Percentiles rank a stretch among this genome's conserved stretches.
Conservation (phyloP, 164 flowering plant genomes). For the Stephania yunnanensis region DNA sequence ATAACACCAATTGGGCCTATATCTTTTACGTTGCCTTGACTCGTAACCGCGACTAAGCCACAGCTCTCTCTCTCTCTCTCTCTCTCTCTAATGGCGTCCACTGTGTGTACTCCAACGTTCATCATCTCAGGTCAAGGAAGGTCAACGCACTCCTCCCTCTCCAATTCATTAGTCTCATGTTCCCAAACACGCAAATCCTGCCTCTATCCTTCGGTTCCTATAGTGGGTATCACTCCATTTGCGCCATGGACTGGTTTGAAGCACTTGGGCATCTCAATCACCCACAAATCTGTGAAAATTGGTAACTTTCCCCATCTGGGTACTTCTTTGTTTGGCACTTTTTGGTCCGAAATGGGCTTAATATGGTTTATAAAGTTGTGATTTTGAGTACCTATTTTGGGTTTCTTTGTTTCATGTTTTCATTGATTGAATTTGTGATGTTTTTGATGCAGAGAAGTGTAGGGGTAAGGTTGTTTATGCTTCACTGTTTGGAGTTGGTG, state of each 20-base stretch:
- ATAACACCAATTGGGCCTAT: too few relatives aligned
- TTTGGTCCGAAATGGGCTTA: background rate
- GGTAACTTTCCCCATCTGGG: conserved; percentile 30
- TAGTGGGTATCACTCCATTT: conserved; percentile 35
- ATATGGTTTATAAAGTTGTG: background rate
- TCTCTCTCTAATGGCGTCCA: conserved; percentile 27
- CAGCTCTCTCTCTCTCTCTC: background rate
- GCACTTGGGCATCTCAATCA: conserved; percentile 44
- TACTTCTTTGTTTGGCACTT: background rate
- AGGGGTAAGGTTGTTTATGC: conserved; percentile 59
- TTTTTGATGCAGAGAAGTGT: conserved; percentile 41
- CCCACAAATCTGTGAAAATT: conserved; percentile 19
- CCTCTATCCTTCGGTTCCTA: conserved; percentile 28
- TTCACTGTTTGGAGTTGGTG: conserved; percentile 97
- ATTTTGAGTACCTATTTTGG: background rate
- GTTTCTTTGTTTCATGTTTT: background rate
- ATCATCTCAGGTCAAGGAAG: conserved; percentile 12
- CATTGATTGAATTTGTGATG: background rate
- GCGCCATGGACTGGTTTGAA: conserved; percentile 59
- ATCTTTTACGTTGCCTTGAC: too few relatives aligned
- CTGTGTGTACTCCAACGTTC: conserved; percentile 21
- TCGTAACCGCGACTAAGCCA: background rate
- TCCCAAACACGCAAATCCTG: conserved; percentile 23
- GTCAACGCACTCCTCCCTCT: conserved; percentile 16
- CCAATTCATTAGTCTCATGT: conserved; percentile 19